Conservation (phyloP, 2,329 filamentous ascomycete genomes). For the Tolypocladium cylindrosporum region DNA sequence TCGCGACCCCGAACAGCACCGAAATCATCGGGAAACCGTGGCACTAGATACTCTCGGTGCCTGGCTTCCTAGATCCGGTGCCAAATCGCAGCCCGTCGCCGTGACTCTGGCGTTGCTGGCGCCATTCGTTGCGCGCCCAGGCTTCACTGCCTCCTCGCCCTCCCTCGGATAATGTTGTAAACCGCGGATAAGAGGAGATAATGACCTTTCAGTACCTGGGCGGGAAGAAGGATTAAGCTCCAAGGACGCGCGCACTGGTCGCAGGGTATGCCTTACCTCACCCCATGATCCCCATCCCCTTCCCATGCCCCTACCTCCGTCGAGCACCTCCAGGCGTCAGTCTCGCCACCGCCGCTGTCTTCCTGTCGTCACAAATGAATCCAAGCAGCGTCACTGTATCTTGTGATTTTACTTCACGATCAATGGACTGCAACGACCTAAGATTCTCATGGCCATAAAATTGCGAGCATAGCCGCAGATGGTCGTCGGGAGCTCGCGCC, state of each 20-base stretch:
- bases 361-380: conserved; percentile 2
- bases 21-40: conserved; percentile 13
- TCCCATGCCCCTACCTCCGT: conserved; percentile 7
- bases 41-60: conserved; percentile 10
- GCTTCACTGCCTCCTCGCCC: conserved; percentile 10
- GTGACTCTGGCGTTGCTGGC: not conserved
- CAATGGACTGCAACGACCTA: conserved; percentile 3
- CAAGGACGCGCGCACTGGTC: conserved; percentile 11
- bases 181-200: conserved; percentile 16
- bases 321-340: not conserved
- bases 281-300: conserved; percentile 10
- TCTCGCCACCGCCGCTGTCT: conserved; percentile 3
- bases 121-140: conserved; percentile 1
- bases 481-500: not conserved
- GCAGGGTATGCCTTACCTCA: conserved; percentile 21
- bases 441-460: not conserved
- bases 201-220: conserved; percentile 8
- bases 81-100: conserved; percentile 6
- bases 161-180: conserved; percentile 22
- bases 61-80: conserved; percentile 8
- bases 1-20: conserved; percentile 10
- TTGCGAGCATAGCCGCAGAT: conserved; percentile 2
- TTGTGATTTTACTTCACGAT: conserved; percentile 5
- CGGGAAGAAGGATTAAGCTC: conserved; percentile 14
- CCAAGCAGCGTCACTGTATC: conserved; percentile 6